Evolutionary conservation across 2,329 filamentous ascomycete species (phyloP).

Genomic region (Fusarium guadeloupense): DNA sequence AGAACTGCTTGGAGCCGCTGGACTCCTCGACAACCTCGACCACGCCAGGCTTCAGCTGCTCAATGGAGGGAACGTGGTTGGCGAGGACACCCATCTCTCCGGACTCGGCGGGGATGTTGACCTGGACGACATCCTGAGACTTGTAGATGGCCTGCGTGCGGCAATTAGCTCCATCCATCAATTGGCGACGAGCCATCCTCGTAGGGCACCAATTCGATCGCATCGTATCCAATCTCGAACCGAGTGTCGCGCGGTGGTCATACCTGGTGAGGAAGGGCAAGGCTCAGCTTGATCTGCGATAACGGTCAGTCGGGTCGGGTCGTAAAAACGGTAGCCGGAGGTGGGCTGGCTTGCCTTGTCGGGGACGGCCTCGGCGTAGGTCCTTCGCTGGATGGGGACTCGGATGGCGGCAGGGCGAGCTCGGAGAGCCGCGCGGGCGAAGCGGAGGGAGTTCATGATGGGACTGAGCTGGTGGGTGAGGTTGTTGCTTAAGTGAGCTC

Average conservation of each 20-base stretch:
- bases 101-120: slow-evolving; percentile 98
- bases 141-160: slow-evolving; percentile 74
- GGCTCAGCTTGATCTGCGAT: slow-evolving; percentile 89
- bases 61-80: slow-evolving; percentile 98
- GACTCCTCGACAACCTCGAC: slow-evolving; percentile 96
- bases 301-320: slow-evolving; percentile 40
- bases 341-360: slow-evolving; percentile 71
- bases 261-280: slow-evolving; percentile 99
- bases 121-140: slow-evolving; percentile 81
- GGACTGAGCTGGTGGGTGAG: slow-evolving; percentile 60
- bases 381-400: slow-evolving; percentile 82
- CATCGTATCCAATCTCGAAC: slow-evolving; percentile 36
- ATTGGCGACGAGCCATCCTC: slow-evolving; percentile 38
- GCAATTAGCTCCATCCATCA: slow-evolving; percentile 58
- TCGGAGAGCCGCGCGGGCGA: slow-evolving; percentile 89
- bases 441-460: slow-evolving; percentile 93
- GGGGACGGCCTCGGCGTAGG: slow-evolving; percentile 87
- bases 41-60: slow-evolving; percentile 97
- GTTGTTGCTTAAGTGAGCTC: slow-evolving; percentile 57
- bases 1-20: slow-evolving; percentile 93
- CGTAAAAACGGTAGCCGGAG: slow-evolving; percentile 36
- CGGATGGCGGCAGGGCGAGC: slow-evolving; percentile 81
- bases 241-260: slow-evolving; percentile 49
- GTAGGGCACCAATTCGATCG: slow-evolving; percentile 43
- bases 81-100: slow-evolving; percentile 99